Conservation (phyloP, 176 grass and related monocot species). For the Paspalum notatum region DNA sequence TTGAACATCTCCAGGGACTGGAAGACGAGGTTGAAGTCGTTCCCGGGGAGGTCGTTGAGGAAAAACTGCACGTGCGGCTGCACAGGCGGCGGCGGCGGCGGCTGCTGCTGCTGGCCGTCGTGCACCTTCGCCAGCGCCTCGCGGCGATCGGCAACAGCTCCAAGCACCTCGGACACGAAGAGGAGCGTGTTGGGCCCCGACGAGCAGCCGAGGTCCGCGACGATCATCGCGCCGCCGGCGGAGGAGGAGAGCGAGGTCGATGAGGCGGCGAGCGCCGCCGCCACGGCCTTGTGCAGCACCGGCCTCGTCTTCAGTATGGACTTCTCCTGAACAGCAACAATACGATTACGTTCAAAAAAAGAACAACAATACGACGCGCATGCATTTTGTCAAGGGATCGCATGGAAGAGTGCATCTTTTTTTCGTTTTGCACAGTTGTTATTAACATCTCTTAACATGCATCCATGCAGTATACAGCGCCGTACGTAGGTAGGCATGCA, state of each 20-base stretch:
- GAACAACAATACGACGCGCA: not conserved
- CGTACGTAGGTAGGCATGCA: too few species aligned
- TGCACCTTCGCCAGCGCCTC: not conserved
- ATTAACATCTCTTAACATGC: too few species aligned
- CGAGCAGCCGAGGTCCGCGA: constrained; percentile 70
- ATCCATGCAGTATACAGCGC: not conserved
- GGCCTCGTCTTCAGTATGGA: constrained; percentile 45
- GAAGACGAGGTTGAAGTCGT: constrained; percentile 74
- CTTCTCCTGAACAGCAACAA: constrained; percentile 16
- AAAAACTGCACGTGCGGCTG: constrained; percentile 57
- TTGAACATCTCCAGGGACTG: constrained; percentile 40
- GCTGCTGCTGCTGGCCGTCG: not conserved
- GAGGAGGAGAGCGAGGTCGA: constrained; percentile 29
- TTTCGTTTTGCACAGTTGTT: not conserved
- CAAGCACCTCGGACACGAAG: constrained; percentile 56
- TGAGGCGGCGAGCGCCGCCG: constrained; percentile 22
- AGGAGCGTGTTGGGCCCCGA: constrained; percentile 64
- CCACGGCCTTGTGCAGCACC: constrained; percentile 40
- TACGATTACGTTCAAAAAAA: too few species aligned
- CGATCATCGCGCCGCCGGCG: constrained; percentile 36
- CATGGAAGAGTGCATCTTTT: not conserved
- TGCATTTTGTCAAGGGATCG: not conserved
- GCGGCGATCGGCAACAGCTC: constrained; percentile 6
- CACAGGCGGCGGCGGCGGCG: too few species aligned
- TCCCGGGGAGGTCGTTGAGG: constrained; percentile 69